Conservation (phyloP, 176 grass and related monocot genomes). For the Coix lacrymajobi region DNA sequence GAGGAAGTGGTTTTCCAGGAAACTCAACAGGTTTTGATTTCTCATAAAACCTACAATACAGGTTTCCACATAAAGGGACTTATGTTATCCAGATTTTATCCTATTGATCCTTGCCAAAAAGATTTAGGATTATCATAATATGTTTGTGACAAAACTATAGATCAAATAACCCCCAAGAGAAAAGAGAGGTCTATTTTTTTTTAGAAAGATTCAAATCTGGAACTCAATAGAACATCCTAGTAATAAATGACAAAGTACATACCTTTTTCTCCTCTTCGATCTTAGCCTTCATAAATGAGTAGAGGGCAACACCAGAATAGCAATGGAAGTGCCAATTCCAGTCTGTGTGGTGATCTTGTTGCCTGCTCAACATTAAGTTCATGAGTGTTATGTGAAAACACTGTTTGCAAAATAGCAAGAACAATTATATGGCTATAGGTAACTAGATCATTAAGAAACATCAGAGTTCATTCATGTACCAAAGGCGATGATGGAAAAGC, state of each 20-base stretch:
- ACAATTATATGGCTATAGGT: not conserved
- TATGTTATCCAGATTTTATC: not conserved
- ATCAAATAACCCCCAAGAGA: not conserved
- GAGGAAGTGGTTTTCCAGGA: not conserved
- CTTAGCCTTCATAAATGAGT: conserved; percentile 95
- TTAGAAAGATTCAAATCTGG: conserved; percentile 2
- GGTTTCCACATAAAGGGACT: not conserved
- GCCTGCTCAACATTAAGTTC: conserved; percentile 50
- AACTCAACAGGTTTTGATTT: not conserved
- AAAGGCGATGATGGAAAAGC: conserved; percentile 86
- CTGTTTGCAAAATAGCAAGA: not conserved
- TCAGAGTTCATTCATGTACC: conserved; percentile 41
- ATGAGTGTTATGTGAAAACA: not conserved
- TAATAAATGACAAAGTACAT: conserved; percentile 28
- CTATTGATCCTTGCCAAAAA: not conserved
- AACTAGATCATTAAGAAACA: conserved; percentile 21
- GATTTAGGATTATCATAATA: not conserved
- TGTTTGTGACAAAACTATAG: not conserved
- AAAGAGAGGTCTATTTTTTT: not conserved
- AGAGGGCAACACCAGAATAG: conserved; percentile 85
- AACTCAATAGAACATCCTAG: not conserved
- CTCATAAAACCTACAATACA: not conserved
- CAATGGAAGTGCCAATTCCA: conserved; percentile 84
- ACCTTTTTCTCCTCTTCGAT: conserved; percentile 98
- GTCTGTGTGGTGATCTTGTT: conserved; percentile 93